Base-by-base conservation (phyloP, 2,329 filamentous ascomycete species). In the Pleoardoris graminearum region DNA sequence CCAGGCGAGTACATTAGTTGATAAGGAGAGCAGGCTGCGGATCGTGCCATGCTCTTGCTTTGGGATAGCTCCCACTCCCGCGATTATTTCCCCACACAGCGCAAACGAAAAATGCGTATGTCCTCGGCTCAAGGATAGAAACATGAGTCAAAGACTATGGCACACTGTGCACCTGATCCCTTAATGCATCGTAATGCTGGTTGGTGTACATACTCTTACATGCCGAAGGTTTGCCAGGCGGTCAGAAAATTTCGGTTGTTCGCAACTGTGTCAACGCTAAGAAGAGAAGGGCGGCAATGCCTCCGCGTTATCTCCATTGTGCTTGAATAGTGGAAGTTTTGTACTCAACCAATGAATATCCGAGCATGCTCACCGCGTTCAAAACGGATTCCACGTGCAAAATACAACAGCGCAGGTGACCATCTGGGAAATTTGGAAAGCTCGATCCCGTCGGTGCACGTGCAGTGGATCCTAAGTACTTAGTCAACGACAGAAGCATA, bases 201-300 rank as follows among this genome's bases (percentile, higher is more conserved):
- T 25, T 25, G 43, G 30, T 36, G 43, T 46, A 1, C n/a, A 5
- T 33, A 33, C 33, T 36, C 30, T 43, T 30, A 27, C 21, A 22
- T 35, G 22, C 29, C n/a, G 30, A 36, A 36, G 30, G 30, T 21
- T 46, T 5, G n/a, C 19, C 30, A 22, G 30, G 43, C 43, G 43
- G 43, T 46, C 43, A 36, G 30, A 46, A 36, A 38, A 36, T 46
- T 46, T 46, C 43, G 43, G 43, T 25, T 46, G 43, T 7, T 46
- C 41, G 29, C 12, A 36, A 46, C 25, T 35, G 30, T 36, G 43
- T 35, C 30, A 36, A 46, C 43, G 43, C 43, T 46, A 46, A 46
- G 43, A 44, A 33, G 33, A 46, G 29, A 25, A 22, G 16, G 14
- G 36, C 32, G 21, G 36, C 32, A 11, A 46, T n/a, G 21, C 36